Evolutionary conservation across 2,329 filamentous ascomycete species (phyloP).

Genomic region (Nigrospora oryzae): DNA sequence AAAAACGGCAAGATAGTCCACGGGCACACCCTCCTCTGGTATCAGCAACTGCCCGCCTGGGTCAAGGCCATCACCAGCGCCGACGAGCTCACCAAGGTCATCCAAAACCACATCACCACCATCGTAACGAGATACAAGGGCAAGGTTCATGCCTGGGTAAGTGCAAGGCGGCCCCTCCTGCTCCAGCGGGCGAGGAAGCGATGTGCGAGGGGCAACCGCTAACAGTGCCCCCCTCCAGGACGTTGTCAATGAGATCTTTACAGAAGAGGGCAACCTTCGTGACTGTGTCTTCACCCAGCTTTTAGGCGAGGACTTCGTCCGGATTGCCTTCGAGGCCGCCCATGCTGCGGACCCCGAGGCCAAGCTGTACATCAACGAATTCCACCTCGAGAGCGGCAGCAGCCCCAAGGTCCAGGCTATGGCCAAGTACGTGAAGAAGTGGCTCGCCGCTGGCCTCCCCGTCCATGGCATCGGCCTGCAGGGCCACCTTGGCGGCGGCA

Average conservation of each 20-base stretch:
- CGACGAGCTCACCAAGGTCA: conserved; percentile 37
- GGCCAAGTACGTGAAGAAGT: conserved; percentile 38
- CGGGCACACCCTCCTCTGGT: conserved; percentile 44
- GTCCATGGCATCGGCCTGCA: conserved; percentile 51
- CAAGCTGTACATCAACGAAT: conserved; percentile 67
- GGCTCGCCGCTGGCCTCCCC: conserved; percentile 40
- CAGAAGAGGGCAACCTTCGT: conserved; percentile 48
- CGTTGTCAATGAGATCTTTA: conserved; percentile 54
- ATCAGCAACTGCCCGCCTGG: conserved; percentile 42
- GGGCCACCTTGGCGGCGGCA: conserved; percentile 28
- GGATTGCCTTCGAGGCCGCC: conserved; percentile 60
- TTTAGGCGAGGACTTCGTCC: conserved; percentile 58
- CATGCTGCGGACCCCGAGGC: conserved; percentile 53
- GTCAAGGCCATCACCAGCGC: conserved; percentile 16
- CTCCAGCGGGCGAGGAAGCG: no score
- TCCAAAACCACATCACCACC: conserved; percentile 47
- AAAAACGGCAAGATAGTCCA: conserved; percentile 34
- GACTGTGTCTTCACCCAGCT: conserved; percentile 54
- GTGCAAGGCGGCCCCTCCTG: not conserved
- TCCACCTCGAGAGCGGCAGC: conserved; percentile 50
- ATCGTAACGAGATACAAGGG: conserved; percentile 50
- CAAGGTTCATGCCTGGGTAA: conserved; percentile 45
- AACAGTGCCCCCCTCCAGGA: conserved; percentile 24
- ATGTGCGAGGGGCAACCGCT: not conserved
- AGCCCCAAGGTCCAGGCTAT: conserved; percentile 46